Conservation (phyloP, 2,329 filamentous ascomycete genomes). For the Cercospora sp. region DNA sequence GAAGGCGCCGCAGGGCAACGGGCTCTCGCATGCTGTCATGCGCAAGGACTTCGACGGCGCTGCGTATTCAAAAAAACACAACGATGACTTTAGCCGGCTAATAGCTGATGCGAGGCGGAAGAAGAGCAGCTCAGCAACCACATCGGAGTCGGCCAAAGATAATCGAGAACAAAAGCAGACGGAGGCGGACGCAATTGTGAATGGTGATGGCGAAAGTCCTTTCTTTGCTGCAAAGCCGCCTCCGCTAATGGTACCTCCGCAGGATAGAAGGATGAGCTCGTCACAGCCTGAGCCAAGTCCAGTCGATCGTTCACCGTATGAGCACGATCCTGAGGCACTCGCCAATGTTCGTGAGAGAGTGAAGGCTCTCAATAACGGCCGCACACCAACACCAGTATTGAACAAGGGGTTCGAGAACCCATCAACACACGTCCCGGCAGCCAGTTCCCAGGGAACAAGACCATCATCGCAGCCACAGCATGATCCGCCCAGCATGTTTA, state of each 20-base stretch:
- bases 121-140: conserved; percentile 37
- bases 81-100: conserved; percentile 72
- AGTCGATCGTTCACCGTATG: conserved; percentile 27
- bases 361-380: conserved; percentile 26
- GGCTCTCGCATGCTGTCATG: conserved; percentile 58
- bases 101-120: conserved; percentile 72
- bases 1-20: conserved; percentile 48
- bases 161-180: not conserved
- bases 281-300: not conserved
- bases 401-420: conserved; percentile 28
- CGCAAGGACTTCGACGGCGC: conserved; percentile 84
- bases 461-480: not conserved
- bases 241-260: conserved; percentile 13
- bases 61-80: conserved; percentile 73
- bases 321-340: conserved; percentile 30
- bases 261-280: not conserved
- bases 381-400: conserved; percentile 23
- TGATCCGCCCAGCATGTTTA: conserved; percentile 15
- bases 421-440: not conserved
- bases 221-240: conserved; percentile 4
- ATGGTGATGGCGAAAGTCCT: conserved; percentile 25
- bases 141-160: conserved; percentile 17
- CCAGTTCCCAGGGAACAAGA: not conserved
- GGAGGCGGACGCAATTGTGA: conserved; percentile 15
- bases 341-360: conserved; percentile 32